Evolutionary conservation across 2,329 filamentous ascomycete genomes (phyloP).

Genomic region (Microascus cirrosus): DNA sequence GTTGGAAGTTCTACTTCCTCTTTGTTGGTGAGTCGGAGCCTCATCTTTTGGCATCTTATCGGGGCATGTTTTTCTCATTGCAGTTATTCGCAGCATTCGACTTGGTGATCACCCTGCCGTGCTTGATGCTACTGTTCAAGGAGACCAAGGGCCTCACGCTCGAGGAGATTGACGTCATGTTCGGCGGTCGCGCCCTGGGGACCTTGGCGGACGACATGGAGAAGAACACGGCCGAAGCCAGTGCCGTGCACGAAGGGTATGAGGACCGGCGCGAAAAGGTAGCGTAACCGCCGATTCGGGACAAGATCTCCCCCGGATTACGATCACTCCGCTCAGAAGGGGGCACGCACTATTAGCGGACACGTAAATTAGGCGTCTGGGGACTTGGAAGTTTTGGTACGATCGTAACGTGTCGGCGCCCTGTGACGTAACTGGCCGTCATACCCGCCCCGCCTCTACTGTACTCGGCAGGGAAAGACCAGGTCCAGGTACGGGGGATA

Average conservation of each 20-base stretch:
- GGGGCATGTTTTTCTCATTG: background rate
- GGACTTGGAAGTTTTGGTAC: background rate
- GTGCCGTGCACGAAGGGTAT: background rate
- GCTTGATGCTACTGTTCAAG: slow-evolving; percentile 35
- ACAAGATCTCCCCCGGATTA: too few relatives aligned
- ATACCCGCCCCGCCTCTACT: background rate
- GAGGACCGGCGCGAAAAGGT: background rate
- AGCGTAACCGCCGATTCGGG: too few relatives aligned
- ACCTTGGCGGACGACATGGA: slow-evolving; percentile 14
- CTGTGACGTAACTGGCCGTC: background rate
- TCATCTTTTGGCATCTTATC: background rate
- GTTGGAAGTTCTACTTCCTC: slow-evolving; percentile 24
- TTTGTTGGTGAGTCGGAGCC: slow-evolving; percentile 13
- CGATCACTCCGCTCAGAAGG: background rate
- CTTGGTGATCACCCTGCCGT: slow-evolving; percentile 21
- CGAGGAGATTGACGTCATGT: slow-evolving; percentile 43
- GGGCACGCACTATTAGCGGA: background rate
- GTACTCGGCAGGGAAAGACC: background rate
- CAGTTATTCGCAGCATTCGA: slow-evolving; percentile 17
- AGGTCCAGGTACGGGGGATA: background rate
- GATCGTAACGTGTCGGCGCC: background rate
- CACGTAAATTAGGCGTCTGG: background rate
- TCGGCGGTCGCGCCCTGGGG: slow-evolving; percentile 27
- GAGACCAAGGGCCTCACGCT: slow-evolving; percentile 38
- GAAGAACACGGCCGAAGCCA: slow-evolving; percentile 6